These are phyloP conservation scores for Heteromeles arbutifolia DNA, from an alignment of 306 rosid genomes.

Conservation along the genomic window DNA sequence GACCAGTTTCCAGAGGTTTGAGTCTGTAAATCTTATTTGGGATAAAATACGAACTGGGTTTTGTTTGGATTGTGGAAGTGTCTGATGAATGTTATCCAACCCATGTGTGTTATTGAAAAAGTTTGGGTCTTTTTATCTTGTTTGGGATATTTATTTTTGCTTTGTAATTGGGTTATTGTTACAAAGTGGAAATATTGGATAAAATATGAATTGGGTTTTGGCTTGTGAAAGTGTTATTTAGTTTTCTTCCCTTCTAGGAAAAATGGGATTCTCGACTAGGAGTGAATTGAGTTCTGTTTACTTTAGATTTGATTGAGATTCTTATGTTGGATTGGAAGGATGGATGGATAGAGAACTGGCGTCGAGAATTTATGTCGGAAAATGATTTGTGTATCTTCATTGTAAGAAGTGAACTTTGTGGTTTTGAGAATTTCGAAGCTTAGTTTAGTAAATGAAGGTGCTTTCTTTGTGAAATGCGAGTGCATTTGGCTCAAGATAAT, in stretches of 20 bases:
- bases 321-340: neutral
- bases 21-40: neutral
- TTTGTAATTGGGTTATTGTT: too few species aligned
- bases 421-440: neutral
- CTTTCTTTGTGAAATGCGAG: neutral
- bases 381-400: neutral
- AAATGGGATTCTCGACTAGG: neutral
- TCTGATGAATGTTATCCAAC: neutral
- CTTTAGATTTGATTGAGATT: neutral
- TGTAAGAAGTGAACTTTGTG: neutral
- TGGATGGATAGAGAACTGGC: neutral
- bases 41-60: neutral
- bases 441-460: neutral
- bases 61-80: neutral
- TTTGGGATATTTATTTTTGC: neutral
- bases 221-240: neutral
- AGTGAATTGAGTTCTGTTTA: neutral
- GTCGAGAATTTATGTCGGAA: neutral
- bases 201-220: constrained; percentile 1
- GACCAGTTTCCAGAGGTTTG: constrained; percentile 46
- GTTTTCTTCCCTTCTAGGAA: neutral
- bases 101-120: neutral
- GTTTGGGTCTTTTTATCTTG: constrained; percentile 12
- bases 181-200: neutral
- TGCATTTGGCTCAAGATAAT: neutral